Evolutionary conservation across 2,329 filamentous ascomycete species (phyloP).

Genomic region (Seiridium cupressi): DNA sequence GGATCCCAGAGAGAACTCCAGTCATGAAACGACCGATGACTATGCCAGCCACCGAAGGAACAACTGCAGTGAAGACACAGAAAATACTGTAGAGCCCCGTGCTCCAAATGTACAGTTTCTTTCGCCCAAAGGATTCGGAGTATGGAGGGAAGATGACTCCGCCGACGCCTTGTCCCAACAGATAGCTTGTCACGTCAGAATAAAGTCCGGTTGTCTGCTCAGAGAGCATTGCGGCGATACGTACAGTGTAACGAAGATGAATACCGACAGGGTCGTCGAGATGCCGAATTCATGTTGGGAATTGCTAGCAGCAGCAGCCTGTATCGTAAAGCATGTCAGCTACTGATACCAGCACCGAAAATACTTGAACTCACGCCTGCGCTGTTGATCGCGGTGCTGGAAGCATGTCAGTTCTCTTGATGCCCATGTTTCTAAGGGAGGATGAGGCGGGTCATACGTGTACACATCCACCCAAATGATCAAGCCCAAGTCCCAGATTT

Average conservation of each 20-base stretch:
- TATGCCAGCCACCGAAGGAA: neutral
- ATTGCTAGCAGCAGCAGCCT: neutral
- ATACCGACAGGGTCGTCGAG: neutral
- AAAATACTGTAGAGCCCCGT: neutral
- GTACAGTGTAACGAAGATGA: neutral
- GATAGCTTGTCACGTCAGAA: neutral
- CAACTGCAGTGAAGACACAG: neutral
- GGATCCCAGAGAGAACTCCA: constrained; percentile 44
- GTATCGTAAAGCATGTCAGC: neutral
- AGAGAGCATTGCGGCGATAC: neutral
- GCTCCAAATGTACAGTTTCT: neutral
- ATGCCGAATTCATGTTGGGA: constrained; percentile 1
- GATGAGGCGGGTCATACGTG: neutral
- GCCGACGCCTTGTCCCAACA: neutral
- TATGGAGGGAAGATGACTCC: neutral
- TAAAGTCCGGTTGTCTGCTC: neutral
- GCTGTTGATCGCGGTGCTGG: neutral
- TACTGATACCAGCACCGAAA: neutral
- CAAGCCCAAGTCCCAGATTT: neutral
- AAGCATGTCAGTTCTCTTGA: neutral
- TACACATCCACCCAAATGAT: neutral
- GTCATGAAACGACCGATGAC: constrained; percentile 35
- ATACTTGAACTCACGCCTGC: neutral
- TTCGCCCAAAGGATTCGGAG: neutral
- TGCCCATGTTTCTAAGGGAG: neutral